A percentile compares a stretch with the other conserved stretches of the same genome.
Evolutionary conservation across 2,329 filamentous ascomycete genomes (phyloP).

Genomic region (Exutisphaerella laricina): DNA sequence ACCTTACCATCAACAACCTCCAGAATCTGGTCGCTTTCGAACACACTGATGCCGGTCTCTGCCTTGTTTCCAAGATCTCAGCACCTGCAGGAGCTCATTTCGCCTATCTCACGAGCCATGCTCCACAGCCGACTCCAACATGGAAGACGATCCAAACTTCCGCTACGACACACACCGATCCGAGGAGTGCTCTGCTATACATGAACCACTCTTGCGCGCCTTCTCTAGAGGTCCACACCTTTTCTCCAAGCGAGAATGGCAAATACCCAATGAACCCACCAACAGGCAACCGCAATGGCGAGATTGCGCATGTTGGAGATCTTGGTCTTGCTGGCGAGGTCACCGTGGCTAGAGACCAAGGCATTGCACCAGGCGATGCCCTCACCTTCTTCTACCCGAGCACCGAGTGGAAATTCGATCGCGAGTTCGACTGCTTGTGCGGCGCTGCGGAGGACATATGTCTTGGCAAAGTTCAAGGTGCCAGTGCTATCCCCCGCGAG

Average conservation of each 20-base stretch:
- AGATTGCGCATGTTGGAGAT: constrained; percentile 10
- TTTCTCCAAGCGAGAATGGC: constrained; percentile 22
- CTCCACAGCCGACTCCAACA: constrained; percentile 38
- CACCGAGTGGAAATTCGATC: constrained; percentile 47
- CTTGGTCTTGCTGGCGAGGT: constrained; percentile 22
- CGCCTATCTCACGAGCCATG: constrained; percentile 44
- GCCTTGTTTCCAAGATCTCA: constrained; percentile 45
- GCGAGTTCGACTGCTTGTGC: constrained; percentile 43
- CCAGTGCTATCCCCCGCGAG: constrained; percentile 33
- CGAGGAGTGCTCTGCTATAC: constrained; percentile 53
- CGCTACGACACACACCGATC: constrained; percentile 48
- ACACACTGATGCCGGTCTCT: constrained; percentile 37
- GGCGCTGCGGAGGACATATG: constrained; percentile 34
- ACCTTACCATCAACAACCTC: constrained; percentile 32
- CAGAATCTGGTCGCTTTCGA: constrained; percentile 36
- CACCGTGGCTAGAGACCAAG: constrained; percentile 31
- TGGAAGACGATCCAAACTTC: constrained; percentile 51
- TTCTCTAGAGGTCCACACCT: constrained; percentile 50
- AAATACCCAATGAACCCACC: constrained; percentile 23
- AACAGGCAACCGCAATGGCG: constrained; percentile 18
- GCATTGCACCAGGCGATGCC: constrained; percentile 38
- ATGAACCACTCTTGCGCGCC: constrained; percentile 53
- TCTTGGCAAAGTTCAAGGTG: constrained; percentile 38
- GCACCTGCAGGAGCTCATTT: constrained; percentile 49
- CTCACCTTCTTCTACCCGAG: constrained; percentile 48